Evolutionary conservation across 345 rosid species (phyloP).

Genomic region (Lepidium africanum): DNA sequence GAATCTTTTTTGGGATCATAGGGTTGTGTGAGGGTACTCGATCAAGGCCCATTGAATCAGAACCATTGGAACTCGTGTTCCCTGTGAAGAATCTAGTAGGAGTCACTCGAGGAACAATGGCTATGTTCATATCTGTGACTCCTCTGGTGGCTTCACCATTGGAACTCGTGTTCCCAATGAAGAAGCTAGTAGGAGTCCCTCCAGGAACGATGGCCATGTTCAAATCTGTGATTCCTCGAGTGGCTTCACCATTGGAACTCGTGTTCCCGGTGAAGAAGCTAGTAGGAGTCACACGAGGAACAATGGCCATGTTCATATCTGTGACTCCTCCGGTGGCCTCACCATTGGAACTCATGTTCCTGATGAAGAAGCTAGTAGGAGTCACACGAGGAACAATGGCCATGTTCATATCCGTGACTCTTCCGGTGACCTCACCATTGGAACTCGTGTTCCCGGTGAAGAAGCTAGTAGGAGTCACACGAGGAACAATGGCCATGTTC

Average conservation of each 20-base stretch:
- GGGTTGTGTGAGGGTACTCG: not conserved
- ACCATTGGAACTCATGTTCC: too few relatives aligned
- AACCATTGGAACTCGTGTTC: not conserved
- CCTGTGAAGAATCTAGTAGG: slow-evolving; percentile 19
- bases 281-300: too few relatives aligned
- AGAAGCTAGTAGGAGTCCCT: slow-evolving; percentile 17
- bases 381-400: too few relatives aligned
- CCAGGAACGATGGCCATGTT: not conserved
- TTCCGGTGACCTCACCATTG: not conserved
- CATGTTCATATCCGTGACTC: slow-evolving; percentile 1
- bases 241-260: too few relatives aligned
- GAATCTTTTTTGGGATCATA: not conserved
- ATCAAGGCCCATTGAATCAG: not conserved
- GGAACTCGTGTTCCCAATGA: not conserved
- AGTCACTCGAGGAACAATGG: not conserved
- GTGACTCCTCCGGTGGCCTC: too few relatives aligned
- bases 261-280: too few relatives aligned
- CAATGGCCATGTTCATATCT: too few relatives aligned
- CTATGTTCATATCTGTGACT: not conserved
- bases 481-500: not conserved
- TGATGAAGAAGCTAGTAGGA: too few relatives aligned
- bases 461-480: too few relatives aligned
- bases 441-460: too few relatives aligned
- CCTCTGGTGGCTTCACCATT: not conserved
- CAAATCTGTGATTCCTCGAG: too few relatives aligned